Conservation (phyloP, 352 stramenopile genomes). For the Pythium plurisporium region DNA sequence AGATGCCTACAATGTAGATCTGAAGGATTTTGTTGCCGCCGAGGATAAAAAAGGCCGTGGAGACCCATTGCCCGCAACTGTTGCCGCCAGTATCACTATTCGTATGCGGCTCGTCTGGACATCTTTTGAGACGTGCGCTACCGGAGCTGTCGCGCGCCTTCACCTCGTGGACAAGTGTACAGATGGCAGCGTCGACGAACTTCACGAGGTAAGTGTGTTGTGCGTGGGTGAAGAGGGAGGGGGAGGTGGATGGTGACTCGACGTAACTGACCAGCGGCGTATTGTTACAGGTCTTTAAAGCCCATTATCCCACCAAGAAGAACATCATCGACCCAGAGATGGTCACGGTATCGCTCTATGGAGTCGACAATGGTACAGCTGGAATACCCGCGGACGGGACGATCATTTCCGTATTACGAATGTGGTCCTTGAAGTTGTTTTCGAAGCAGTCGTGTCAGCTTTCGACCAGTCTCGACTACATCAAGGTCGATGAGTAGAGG, state of each 20-base stretch:
- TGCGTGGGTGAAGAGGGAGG: not conserved
- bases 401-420: not conserved
- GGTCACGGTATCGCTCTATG: constrained; percentile 1
- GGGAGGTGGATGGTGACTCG: too few species aligned
- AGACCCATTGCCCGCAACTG: not conserved
- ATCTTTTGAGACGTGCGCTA: not conserved
- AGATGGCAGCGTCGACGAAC: not conserved
- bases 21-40: not conserved
- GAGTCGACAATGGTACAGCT: not conserved
- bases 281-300: not conserved
- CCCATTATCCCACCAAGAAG: not conserved
- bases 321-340: not conserved
- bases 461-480: not conserved
- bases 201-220: not conserved
- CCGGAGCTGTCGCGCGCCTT: not conserved
- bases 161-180: constrained; percentile 5
- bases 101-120: constrained; percentile 2
- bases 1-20: not conserved
- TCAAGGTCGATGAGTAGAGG: not conserved
- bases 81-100: not conserved
- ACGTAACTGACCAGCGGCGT: too few species aligned
- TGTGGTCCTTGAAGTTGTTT: constrained; percentile 6
- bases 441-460: not conserved
- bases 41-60: not conserved
- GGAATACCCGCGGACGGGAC: not conserved